These are phyloP conservation scores for Phialemoniopsis sp. DNA, from an alignment of 2,329 filamentous ascomycete species.

Conservation along the genomic window DNA sequence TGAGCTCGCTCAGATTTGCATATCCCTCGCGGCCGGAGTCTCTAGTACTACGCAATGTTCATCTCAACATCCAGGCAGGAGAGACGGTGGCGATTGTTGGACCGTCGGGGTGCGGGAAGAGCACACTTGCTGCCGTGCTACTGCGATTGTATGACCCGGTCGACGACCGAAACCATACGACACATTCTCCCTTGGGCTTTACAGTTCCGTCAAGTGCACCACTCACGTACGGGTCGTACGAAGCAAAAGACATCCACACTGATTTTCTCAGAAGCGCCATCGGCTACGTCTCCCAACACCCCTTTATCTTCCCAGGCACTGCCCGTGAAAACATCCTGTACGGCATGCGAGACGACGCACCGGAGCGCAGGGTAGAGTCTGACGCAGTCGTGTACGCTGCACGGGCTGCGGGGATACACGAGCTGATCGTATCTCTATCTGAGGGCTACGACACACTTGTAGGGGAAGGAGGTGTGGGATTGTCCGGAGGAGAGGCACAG, in stretches of 20 bases:
- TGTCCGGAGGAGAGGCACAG: conserved; percentile 83
- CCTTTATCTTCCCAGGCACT: conserved; percentile 73
- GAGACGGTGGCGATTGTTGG: conserved; percentile 77
- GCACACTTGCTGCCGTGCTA: conserved; percentile 72
- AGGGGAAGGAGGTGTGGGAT: conserved; percentile 68
- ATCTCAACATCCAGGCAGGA: conserved; percentile 58
- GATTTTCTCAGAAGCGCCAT: conserved; percentile 55
- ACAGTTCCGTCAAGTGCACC: conserved; percentile 15
- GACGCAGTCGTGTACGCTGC: conserved; percentile 47
- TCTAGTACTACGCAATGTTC: conserved; percentile 58
- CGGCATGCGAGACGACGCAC: conserved; percentile 56
- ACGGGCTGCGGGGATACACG: conserved; percentile 61
- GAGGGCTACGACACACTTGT: conserved; percentile 68
- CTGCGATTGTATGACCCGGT: conserved; percentile 59
- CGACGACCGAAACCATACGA: not conserved
- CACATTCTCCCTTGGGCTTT: not conserved
- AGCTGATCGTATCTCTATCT: conserved; percentile 71
- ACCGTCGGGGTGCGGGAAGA: conserved; percentile 85
- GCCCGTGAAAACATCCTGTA: conserved; percentile 82
- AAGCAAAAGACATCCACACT: conserved; percentile 57
- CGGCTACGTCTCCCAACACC: conserved; percentile 65
- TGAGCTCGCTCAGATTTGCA: conserved; percentile 63
- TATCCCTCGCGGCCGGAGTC: conserved; percentile 56
- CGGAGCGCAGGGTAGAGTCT: conserved; percentile 31
- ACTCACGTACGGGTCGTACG: conserved; percentile 54